These are phyloP conservation scores for Cryptococcus sp. DNA, from an alignment of 1,284 basidiomycete genomes.

Conservation along the genomic window DNA sequence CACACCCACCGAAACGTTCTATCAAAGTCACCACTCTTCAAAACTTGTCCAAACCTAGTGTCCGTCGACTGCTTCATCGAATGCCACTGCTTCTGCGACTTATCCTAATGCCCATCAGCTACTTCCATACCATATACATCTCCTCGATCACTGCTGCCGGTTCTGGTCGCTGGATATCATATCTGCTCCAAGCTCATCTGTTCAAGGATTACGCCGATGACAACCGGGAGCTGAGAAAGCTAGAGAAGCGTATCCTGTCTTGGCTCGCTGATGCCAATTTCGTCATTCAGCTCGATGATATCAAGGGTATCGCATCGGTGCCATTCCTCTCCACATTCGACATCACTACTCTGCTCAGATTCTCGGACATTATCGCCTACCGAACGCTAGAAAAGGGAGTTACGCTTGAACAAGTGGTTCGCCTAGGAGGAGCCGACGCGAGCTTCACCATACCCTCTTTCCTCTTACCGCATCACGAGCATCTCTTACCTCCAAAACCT, in stretches of 20 bases:
- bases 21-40: constrained; percentile 28
- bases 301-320: constrained; percentile 19
- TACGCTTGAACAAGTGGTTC: constrained; percentile 10
- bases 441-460: constrained; percentile 22
- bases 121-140: constrained; percentile 24
- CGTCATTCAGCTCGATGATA: constrained; percentile 17
- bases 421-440: constrained; percentile 24
- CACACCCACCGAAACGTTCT: constrained; percentile 21
- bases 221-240: constrained; percentile 13
- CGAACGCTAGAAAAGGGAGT: constrained; percentile 2
- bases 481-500: constrained; percentile 17
- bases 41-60: constrained; percentile 11
- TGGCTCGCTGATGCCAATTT: constrained; percentile 28
- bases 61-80: constrained; percentile 14
- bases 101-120: constrained; percentile 24
- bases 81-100: constrained; percentile 23
- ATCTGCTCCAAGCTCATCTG: constrained; percentile 15
- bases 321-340: constrained; percentile 18
- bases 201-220: constrained; percentile 23
- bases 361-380: constrained; percentile 21
- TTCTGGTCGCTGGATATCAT: constrained; percentile 17
- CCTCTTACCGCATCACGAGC: constrained; percentile 27
- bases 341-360: constrained; percentile 16
- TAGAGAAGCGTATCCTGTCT: constrained; percentile 19
- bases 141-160: constrained; percentile 22